Conservation (phyloP, 1,284 basidiomycete genomes). For the Gomphus bonarii region DNA sequence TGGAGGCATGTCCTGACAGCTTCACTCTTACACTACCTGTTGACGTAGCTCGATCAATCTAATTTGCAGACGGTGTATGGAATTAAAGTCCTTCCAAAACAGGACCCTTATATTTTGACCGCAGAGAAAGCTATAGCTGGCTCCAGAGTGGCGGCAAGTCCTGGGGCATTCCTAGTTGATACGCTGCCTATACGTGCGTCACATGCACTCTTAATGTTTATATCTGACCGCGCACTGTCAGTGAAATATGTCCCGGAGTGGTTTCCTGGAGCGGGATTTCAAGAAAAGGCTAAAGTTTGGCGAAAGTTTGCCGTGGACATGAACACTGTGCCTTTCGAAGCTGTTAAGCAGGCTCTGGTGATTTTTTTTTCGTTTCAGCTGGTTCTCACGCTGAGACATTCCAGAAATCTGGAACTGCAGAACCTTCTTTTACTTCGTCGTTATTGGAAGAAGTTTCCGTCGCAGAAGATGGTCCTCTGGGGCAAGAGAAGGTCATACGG, state of each 20-base stretch:
- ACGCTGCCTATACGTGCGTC: conserved; percentile 24
- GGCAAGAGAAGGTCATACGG: conserved; percentile 1
- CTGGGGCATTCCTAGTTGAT: conserved; percentile 32
- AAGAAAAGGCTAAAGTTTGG: conserved; percentile 19
- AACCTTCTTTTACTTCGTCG: conserved; percentile 13
- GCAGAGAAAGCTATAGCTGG: no score
- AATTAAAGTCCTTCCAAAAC: not conserved
- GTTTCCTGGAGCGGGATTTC: conserved; percentile 26
- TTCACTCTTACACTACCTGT: no score
- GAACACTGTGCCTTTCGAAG: not conserved
- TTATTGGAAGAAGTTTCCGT: not conserved
- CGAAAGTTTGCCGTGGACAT: conserved; percentile 2
- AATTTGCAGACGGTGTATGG: conserved; percentile 1
- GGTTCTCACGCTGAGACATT: not conserved
- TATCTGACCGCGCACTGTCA: conserved; percentile 1
- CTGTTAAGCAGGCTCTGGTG: not conserved
- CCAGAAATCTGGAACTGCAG: conserved; percentile 13
- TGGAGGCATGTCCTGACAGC: not conserved
- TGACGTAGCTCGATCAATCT: not conserved
- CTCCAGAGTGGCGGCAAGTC: conserved; percentile 28
- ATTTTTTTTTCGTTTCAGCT: not conserved
- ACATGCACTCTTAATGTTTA: not conserved
- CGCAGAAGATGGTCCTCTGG: not conserved
- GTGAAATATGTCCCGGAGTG: conserved; percentile 27
- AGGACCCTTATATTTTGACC: conserved; percentile 21